phyloP scores from a whole-genome alignment of 169 alveolate genomes.

The Cryptosporidium sp. region DNA sequence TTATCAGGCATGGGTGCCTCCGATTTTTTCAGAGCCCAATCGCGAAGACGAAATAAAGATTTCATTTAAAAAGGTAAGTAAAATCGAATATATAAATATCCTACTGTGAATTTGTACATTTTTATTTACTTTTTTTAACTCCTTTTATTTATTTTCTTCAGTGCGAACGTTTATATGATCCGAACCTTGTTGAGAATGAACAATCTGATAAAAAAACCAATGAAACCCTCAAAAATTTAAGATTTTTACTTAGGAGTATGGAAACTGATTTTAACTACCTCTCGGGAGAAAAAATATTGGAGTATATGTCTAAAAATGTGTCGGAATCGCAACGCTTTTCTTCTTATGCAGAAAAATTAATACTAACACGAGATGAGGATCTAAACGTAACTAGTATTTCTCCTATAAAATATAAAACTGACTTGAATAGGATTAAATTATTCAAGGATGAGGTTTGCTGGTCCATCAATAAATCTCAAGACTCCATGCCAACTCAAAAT shows the following conservation, averaged over 20 bases:
- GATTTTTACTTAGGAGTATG: constrained; percentile 44
- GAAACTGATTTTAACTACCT: constrained; percentile 67
- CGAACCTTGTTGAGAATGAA: constrained; percentile 17
- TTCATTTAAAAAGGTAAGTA: constrained; percentile 60
- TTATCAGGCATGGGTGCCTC: constrained; percentile 76
- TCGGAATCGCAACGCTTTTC: constrained; percentile 5
- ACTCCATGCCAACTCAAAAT: background rate
- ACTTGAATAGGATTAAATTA: background rate
- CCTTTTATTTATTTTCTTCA: background rate
- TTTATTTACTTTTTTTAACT: background rate
- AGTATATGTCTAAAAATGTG: constrained; percentile 37
- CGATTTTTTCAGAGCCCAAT: constrained; percentile 30
- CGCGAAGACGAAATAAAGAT: constrained; percentile 28
- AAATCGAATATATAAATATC: background rate
- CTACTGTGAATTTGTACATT: background rate
- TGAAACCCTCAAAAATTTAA: constrained; percentile 36
- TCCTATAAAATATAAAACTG: background rate
- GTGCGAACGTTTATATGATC: constrained; percentile 64
- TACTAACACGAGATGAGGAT: constrained; percentile 9
- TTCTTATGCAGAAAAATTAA: constrained; percentile 9
- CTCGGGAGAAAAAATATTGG: constrained; percentile 54
- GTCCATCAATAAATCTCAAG: background rate
- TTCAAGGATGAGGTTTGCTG: background rate
- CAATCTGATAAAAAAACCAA: background rate
- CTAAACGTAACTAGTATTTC: background rate